Base-by-base conservation (phyloP, 768 basidiomycete species). In the Rhizopogon vinicolor region DNA sequence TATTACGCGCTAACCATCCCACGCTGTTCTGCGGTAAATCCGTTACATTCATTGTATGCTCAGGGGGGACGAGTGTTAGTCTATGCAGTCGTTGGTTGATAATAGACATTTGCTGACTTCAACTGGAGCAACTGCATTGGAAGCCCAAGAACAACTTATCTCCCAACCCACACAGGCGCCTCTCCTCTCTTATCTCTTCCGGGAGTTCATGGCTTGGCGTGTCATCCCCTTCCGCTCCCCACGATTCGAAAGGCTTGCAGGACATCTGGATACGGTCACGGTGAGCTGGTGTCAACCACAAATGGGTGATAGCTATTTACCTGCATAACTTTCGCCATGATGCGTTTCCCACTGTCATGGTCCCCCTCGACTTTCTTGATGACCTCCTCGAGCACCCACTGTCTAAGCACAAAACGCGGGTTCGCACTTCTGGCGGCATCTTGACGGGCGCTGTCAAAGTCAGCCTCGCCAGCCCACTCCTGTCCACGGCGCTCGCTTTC, bases 301-400 rank as follows among this genome's bases (percentile, higher is more conserved):
- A 8, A 16, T 9, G 7, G 6, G 19, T 2, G 41, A 33, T 50
- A 33, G n/a, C 10, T 25, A 56, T 85, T 63, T 58, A 91, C 91
- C 74, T 89, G 79, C 70, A 97, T 73, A 16, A 97, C 87, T 70
- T 92, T 91, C 12, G 84, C 84, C 50, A 98, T 72, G 3, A 89
- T 72, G 55, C 78, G 75, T 72, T 84, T 86, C 46, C 88, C 89
- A 56, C 73, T 80, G 19, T 75, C 73, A 9, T 75, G 66, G 62
- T 93, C 89, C 56, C 72, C 70, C 65, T 93, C 89, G 2, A 93
- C 81, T 59, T 80, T 80, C 28, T 44, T 44, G 65, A 98, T 98
- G 22, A 91, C 87, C 65, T 98, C 95, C 68, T 98, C 94, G 35
- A 99, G 76, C 8, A 98, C 74, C 97, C 97, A 98, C 71, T 98